Conservation (phyloP, 2,329 filamentous ascomycete genomes). For the Aphanoascus verrucosus region DNA sequence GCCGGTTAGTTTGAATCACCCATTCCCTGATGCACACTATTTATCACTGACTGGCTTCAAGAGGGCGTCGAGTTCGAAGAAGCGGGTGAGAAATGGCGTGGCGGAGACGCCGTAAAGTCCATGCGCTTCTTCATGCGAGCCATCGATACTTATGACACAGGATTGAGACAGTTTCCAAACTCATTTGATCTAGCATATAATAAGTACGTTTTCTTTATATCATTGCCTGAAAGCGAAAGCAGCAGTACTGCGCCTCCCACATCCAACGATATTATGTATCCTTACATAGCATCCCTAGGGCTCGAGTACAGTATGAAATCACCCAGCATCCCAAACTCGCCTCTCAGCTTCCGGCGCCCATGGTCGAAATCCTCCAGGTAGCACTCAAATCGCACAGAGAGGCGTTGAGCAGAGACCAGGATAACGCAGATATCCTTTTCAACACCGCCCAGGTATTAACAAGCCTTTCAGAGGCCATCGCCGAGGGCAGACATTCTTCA, state of each 20-base stretch:
- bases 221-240: no score
- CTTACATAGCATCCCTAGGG: constrained; percentile 39
- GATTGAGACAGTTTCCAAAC: constrained; percentile 48
- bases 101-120: constrained; percentile 57
- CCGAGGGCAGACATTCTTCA: constrained; percentile 41
- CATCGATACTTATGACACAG: constrained; percentile 55
- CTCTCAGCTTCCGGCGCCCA: constrained; percentile 45
- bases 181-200: constrained; percentile 66
- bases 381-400: constrained; percentile 54
- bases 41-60: constrained; percentile 17
- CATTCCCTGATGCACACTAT: neutral
- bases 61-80: constrained; percentile 60
- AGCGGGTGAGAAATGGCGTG: constrained; percentile 63
- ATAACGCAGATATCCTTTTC: constrained; percentile 59
- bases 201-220: constrained; percentile 42
- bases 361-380: constrained; percentile 46
- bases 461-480: constrained; percentile 51
- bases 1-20: constrained; percentile 37
- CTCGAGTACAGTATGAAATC: constrained; percentile 58
- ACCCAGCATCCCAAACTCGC: constrained; percentile 55
- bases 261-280: neutral
- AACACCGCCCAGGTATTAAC: constrained; percentile 62
- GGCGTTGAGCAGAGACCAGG: constrained; percentile 48
- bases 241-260: no score
- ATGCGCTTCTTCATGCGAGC: constrained; percentile 50